These are phyloP conservation scores for Alliaria petiolata DNA, from an alignment of 345 rosid genomes.

Conservation along the genomic window DNA sequence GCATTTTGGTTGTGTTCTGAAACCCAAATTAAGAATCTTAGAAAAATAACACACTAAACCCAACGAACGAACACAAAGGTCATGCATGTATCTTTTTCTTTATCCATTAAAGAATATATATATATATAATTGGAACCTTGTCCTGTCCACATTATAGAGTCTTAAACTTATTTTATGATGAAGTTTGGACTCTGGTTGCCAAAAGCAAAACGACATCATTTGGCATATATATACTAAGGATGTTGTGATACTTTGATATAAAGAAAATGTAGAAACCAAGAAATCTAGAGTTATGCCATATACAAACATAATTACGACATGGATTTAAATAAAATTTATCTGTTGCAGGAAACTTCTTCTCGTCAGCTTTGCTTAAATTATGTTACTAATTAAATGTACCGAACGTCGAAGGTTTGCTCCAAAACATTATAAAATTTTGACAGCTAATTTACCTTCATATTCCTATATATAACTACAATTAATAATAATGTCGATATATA, in stretches of 20 bases:
- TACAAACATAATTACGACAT: no score
- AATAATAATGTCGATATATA: no score
- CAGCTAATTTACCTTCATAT: no score
- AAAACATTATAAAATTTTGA: conserved; percentile 19
- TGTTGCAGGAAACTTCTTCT: conserved; percentile 6
- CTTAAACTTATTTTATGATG: background rate
- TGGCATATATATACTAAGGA: background rate
- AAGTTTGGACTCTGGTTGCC: background rate
- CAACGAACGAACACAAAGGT: background rate
- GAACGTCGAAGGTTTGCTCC: conserved; percentile 13
- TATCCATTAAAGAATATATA: background rate
- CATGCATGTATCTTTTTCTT: background rate
- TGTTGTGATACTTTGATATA: no score
- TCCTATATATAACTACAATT: no score
- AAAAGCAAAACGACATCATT: conserved; percentile 4
- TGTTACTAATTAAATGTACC: conserved; percentile 1
- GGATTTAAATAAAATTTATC: no score
- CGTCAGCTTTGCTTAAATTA: background rate
- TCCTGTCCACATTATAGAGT: conserved; percentile 10
- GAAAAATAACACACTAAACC: conserved; percentile 10
- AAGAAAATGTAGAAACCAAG: no score
- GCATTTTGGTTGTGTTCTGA: no score
- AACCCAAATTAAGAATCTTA: conserved; percentile 28
- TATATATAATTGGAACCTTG: background rate
- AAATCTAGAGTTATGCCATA: background rate